These are phyloP conservation scores for Acidomyces sp. DNA, from an alignment of 495 filamentous ascomycete species.

Conservation along the genomic window DNA sequence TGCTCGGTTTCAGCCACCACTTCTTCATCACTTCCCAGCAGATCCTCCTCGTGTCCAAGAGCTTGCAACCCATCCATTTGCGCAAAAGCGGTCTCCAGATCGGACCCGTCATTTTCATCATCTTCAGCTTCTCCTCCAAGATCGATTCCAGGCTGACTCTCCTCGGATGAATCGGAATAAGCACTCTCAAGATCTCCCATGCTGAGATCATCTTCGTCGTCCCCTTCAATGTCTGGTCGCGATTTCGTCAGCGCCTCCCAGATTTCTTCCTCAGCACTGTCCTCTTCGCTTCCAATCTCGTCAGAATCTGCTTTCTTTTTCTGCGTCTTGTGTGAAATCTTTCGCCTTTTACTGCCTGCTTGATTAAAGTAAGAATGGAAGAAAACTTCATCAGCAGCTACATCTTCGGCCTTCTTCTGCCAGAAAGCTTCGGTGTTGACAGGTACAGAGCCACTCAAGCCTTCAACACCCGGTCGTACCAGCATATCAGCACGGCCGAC, in stretches of 20 bases:
- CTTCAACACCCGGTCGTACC: conserved; percentile 38
- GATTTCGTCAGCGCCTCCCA: conserved; percentile 56
- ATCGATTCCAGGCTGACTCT: conserved; percentile 17
- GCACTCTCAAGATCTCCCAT: conserved; percentile 52
- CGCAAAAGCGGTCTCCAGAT: conserved; percentile 21
- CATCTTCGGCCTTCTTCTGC: conserved; percentile 73
- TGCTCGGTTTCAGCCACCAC: conserved; percentile 23
- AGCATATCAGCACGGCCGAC: conserved; percentile 49
- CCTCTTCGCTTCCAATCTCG: conserved; percentile 27
- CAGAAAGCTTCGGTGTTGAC: conserved; percentile 88
- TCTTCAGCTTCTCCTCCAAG: conserved; percentile 14
- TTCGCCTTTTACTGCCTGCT: conserved; percentile 45
- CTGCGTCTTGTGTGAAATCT: conserved; percentile 27
- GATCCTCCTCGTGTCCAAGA: conserved; percentile 34
- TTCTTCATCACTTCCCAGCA: conserved; percentile 26
- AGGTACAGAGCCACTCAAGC: conserved; percentile 31
- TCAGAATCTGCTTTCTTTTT: conserved; percentile 34
- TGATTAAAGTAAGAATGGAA: conserved; percentile 93
- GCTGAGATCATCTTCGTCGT: conserved; percentile 50
- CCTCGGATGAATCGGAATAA: conserved; percentile 36
- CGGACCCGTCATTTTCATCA: conserved; percentile 14
- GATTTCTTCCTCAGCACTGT: conserved; percentile 18
- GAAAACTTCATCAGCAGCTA: conserved; percentile 86
- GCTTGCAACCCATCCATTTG: conserved; percentile 15
- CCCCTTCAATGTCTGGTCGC: conserved; percentile 61